Conservation (phyloP, 257 asterid genomes). For the Plantago ovata region DNA sequence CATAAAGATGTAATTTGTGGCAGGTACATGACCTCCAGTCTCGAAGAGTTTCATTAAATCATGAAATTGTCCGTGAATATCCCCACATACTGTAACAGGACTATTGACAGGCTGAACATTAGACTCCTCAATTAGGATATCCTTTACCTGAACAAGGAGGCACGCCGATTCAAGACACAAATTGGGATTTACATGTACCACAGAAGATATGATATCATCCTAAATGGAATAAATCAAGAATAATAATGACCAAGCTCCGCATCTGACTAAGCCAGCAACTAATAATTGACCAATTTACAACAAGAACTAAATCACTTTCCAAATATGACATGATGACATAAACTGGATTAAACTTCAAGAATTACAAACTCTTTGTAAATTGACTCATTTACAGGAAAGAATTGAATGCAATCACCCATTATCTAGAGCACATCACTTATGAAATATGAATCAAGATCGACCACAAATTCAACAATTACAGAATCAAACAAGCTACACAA, state of each 20-base stretch:
- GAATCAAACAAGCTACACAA: not conserved
- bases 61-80: slow-evolving; percentile 96
- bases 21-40: slow-evolving; percentile 99
- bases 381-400: too few relatives aligned
- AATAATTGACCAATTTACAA: not conserved
- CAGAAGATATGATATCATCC: not conserved
- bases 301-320: not conserved
- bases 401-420: not conserved
- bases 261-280: too few relatives aligned
- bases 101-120: slow-evolving; percentile 99
- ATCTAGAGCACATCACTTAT: slow-evolving; percentile 7
- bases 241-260: too few relatives aligned
- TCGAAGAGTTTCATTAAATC: slow-evolving; percentile 97
- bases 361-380: not conserved
- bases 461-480: not conserved
- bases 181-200: slow-evolving; percentile 2
- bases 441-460: slow-evolving; percentile 1
- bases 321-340: slow-evolving; percentile 2
- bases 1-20: slow-evolving; percentile 96
- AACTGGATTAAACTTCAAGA: too few relatives aligned
- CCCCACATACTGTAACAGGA: slow-evolving; percentile 99
- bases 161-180: slow-evolving; percentile 4
- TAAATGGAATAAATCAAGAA: not conserved
- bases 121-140: slow-evolving; percentile 96
- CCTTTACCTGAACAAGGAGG: slow-evolving; percentile 70